Evolutionary conservation across 208 protist genomes (phyloP).

Genomic region (Trypanosoma congolense): DNA sequence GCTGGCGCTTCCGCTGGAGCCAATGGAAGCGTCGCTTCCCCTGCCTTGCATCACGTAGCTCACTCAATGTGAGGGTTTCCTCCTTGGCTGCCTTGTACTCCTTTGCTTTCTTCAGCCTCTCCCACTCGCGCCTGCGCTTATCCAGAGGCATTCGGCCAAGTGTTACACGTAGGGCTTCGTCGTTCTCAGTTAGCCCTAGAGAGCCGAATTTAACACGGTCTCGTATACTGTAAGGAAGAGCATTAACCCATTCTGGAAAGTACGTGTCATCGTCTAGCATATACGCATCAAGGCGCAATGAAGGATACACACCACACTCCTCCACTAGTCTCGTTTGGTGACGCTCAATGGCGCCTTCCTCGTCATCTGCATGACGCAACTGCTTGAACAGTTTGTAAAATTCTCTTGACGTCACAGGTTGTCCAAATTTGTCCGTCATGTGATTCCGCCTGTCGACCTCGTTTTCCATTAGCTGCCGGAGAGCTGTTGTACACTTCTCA

Average conservation of each 20-base stretch:
- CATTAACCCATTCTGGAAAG: slow-evolving; percentile 83
- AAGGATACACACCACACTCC: slow-evolving; percentile 75
- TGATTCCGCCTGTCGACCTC: slow-evolving; percentile 67
- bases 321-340: slow-evolving; percentile 69
- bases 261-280: slow-evolving; percentile 84
- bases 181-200: slow-evolving; percentile 83
- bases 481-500: slow-evolving; percentile 26
- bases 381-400: slow-evolving; percentile 60
- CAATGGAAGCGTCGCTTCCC: slow-evolving; percentile 83
- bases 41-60: slow-evolving; percentile 70
- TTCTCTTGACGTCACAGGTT: slow-evolving; percentile 64
- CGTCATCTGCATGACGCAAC: slow-evolving; percentile 48
- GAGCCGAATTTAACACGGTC: slow-evolving; percentile 87
- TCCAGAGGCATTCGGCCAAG: slow-evolving; percentile 69
- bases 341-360: slow-evolving; percentile 44
- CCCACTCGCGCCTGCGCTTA: slow-evolving; percentile 63
- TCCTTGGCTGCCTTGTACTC: slow-evolving; percentile 65
- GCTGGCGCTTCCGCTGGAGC: slow-evolving; percentile 75
- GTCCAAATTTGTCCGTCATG: slow-evolving; percentile 70
- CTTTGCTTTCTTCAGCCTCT: slow-evolving; percentile 64
- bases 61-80: slow-evolving; percentile 65
- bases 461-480: slow-evolving; percentile 51
- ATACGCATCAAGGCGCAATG: slow-evolving; percentile 73
- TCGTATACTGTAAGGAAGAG: slow-evolving; percentile 75
- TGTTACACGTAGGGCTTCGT: slow-evolving; percentile 75